These are phyloP conservation scores for Pestalotiopsis fici DNA, from an alignment of 2,329 filamentous ascomycete species.

Conservation along the genomic window DNA sequence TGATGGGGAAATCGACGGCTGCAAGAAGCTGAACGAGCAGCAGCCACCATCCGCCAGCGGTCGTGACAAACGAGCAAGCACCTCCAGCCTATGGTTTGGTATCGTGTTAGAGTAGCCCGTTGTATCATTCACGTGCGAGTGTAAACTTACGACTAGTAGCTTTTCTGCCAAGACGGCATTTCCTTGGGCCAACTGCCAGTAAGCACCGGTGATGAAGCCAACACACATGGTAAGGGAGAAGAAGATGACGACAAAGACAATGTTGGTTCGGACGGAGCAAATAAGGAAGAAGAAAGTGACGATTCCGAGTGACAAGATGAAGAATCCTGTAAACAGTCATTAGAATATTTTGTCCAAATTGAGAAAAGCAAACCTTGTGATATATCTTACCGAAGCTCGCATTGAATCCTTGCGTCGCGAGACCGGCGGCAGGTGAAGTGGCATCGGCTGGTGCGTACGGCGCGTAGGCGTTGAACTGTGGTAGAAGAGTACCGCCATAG, in stretches of 20 bases:
- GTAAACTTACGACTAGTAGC: slow-evolving; percentile 26
- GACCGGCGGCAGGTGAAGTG: slow-evolving; percentile 37
- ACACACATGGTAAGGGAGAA: slow-evolving; percentile 61
- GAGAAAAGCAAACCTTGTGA: not conserved
- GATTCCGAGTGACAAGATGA: slow-evolving; percentile 67
- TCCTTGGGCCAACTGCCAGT: slow-evolving; percentile 54
- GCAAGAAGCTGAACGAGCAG: slow-evolving; percentile 18
- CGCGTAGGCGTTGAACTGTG: slow-evolving; percentile 51
- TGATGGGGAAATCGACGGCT: slow-evolving; percentile 20
- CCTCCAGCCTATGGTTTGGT: slow-evolving; percentile 21
- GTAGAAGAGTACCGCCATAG: slow-evolving; percentile 55
- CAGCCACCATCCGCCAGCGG: slow-evolving; percentile 20
- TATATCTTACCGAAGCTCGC: slow-evolving; percentile 50
- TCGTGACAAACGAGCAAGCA: slow-evolving; percentile 17
- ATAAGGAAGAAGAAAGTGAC: slow-evolving; percentile 68
- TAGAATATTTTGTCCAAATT: not conserved
- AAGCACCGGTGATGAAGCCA: slow-evolving; percentile 58
- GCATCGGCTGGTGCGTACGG: slow-evolving; percentile 38
- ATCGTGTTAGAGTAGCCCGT: not conserved
- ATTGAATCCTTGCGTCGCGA: slow-evolving; percentile 51
- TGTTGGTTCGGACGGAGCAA: slow-evolving; percentile 71
- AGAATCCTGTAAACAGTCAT: slow-evolving; percentile 43
- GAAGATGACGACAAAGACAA: slow-evolving; percentile 73
- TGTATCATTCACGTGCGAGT: not conserved
- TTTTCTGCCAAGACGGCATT: slow-evolving; percentile 28